Evolutionary conservation across 2,329 filamentous ascomycete species (phyloP).

Genomic region (Scedosporium minutisporum): DNA sequence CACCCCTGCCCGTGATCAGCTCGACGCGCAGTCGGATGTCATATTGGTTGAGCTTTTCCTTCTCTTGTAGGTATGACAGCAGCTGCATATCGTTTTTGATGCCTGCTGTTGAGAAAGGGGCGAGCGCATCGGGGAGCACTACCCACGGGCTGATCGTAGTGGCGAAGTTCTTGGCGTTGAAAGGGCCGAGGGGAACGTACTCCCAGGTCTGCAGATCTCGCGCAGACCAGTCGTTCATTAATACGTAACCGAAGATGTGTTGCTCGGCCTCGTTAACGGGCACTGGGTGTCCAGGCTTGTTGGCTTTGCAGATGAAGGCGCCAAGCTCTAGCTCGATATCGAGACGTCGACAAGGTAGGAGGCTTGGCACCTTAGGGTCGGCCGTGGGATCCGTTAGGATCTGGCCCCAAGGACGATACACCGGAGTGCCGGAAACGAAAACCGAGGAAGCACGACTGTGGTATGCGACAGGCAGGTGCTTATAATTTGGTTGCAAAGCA

Average conservation of each 20-base stretch:
- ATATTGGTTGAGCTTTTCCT: constrained; percentile 24
- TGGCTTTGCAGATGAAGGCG: constrained; percentile 55
- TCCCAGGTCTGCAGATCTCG: constrained; percentile 45
- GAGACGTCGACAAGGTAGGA: constrained; percentile 24
- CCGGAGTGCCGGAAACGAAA: constrained; percentile 56
- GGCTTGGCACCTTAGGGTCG: constrained; percentile 53
- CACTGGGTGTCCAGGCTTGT: constrained; percentile 21
- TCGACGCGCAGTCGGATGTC: constrained; percentile 28
- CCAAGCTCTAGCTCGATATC: constrained; percentile 67
- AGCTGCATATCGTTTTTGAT: constrained; percentile 24
- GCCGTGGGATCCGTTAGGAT: constrained; percentile 34
- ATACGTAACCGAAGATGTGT: constrained; percentile 58
- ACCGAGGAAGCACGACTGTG: constrained; percentile 63
- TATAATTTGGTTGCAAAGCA: constrained; percentile 66
- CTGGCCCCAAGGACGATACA: constrained; percentile 59
- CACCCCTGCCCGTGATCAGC: constrained; percentile 18
- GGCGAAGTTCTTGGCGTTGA: constrained; percentile 47
- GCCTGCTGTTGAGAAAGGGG: constrained; percentile 1
- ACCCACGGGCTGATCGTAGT: constrained; percentile 50
- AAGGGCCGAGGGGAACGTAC: constrained; percentile 46
- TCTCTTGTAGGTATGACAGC: constrained; percentile 45
- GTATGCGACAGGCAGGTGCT: constrained; percentile 63
- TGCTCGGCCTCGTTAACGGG: constrained; percentile 38
- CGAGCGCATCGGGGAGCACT: constrained; percentile 42
- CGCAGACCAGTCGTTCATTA: constrained; percentile 53